Conservation (phyloP, 2,329 filamentous ascomycete species). For the Arthrobotrys entomopaga region DNA sequence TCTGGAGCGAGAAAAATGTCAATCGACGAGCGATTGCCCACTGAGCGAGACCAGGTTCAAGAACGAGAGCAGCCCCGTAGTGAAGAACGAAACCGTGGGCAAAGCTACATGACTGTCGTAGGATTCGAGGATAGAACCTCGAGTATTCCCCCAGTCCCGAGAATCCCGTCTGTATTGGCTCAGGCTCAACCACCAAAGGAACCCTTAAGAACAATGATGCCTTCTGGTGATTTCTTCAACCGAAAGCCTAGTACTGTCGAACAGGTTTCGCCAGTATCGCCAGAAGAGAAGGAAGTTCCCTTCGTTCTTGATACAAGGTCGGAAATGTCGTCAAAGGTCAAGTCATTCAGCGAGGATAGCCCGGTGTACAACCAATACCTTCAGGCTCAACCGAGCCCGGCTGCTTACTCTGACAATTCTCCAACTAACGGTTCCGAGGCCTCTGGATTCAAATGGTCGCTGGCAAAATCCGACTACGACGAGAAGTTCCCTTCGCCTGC, state of each 20-base stretch:
- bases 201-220: conserved; percentile 13
- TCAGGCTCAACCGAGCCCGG: conserved; percentile 6
- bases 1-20: conserved; percentile 17
- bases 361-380: not conserved
- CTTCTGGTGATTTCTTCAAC: not conserved
- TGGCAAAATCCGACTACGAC: conserved; percentile 3
- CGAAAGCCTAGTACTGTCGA: conserved; percentile 12
- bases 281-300: conserved; percentile 7
- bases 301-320: conserved; percentile 13
- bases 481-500: conserved; percentile 36
- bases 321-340: conserved; percentile 1
- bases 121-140: conserved; percentile 15
- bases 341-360: conserved; percentile 25
- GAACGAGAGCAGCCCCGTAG: no score
- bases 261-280: not conserved
- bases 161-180: conserved; percentile 21
- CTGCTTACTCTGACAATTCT: conserved; percentile 2
- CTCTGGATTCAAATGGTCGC: conserved; percentile 1
- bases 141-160: conserved; percentile 38
- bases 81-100: conserved; percentile 26
- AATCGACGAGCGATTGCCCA: not conserved
- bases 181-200: conserved; percentile 11
- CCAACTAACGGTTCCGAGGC: conserved; percentile 16
- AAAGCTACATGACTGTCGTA: conserved; percentile 33
- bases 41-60: no score